Conservation (phyloP, 2,329 filamentous ascomycete species). For the Pleoardoris graminearum region DNA sequence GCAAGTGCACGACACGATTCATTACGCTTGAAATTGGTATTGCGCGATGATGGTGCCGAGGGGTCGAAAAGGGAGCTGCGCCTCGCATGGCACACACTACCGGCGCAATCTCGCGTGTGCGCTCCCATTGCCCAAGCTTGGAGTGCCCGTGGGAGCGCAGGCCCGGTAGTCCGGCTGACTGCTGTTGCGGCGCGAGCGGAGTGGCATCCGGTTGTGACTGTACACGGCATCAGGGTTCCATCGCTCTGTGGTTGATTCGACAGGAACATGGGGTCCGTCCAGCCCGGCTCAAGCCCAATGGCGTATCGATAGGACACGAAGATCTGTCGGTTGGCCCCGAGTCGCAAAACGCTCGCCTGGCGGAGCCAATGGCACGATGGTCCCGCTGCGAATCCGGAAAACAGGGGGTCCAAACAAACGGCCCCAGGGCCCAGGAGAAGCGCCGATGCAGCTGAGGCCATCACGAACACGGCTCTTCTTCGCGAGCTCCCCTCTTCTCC, state of each 20-base stretch:
- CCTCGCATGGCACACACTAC: neutral
- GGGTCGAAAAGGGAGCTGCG: neutral
- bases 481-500: neutral
- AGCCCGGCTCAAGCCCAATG: too few species aligned
- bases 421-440: neutral
- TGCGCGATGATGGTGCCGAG: neutral
- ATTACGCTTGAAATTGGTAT: neutral
- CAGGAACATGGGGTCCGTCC: neutral
- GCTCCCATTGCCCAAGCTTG: neutral
- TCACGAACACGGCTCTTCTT: neutral
- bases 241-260: neutral
- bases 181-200: conserved; percentile 2
- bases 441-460: neutral
- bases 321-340: neutral
- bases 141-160: neutral
- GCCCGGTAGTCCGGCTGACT: conserved; percentile 3
- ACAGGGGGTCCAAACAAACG: neutral
- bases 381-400: conserved; percentile 2
- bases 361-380: neutral
- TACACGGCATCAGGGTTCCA: neutral
- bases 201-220: conserved; percentile 1
- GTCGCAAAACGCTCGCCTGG: neutral
- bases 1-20: neutral
- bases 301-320: neutral
- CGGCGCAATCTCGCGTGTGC: neutral